Percentiles rank a stretch among this genome's conserved stretches.
Evolutionary conservation across 176 grass and related monocot species (phyloP).

Genomic region (Canna indica): DNA sequence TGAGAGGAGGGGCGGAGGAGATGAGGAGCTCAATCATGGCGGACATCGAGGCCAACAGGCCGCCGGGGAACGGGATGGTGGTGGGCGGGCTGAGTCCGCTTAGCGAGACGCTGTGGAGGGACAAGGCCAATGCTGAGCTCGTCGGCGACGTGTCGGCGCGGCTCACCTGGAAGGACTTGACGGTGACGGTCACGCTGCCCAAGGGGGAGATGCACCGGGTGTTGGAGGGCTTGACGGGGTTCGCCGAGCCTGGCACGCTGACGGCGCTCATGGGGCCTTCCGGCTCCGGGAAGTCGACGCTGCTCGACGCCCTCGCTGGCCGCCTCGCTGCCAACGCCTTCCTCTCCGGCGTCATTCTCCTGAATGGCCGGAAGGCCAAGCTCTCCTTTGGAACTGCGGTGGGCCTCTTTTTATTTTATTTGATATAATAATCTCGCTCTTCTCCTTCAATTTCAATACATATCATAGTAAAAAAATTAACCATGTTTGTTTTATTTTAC

Average conservation of each 20-base stretch:
- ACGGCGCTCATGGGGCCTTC: conserved; percentile 93
- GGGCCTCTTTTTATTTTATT: not conserved
- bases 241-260: conserved; percentile 78
- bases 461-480: too few species aligned
- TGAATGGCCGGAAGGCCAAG: conserved; percentile 87
- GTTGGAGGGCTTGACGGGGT: conserved; percentile 65
- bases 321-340: conserved; percentile 90
- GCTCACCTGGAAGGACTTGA: conserved; percentile 85
- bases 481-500: too few species aligned
- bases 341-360: conserved; percentile 58
- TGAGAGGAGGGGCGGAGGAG: conserved; percentile 12
- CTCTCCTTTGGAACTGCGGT: conserved; percentile 93
- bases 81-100: conserved; percentile 48
- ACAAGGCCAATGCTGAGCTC: conserved; percentile 36
- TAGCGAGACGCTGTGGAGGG: conserved; percentile 94
- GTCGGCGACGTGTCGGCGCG: conserved; percentile 79
- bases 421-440: too few species aligned
- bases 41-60: conserved; percentile 4
- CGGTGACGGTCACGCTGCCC: conserved; percentile 61
- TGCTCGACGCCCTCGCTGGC: conserved; percentile 69
- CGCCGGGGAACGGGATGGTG: conserved; percentile 1
- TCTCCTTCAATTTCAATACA: too few species aligned
- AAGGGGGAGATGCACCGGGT: conserved; percentile 70
- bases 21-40: conserved; percentile 4
- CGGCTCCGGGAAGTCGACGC: conserved; percentile 91